Percentiles rank a stretch among this genome's conserved stretches.
phyloP scores from a whole-genome alignment of 148 eudicot species.

The Spergularia bocconei region DNA sequence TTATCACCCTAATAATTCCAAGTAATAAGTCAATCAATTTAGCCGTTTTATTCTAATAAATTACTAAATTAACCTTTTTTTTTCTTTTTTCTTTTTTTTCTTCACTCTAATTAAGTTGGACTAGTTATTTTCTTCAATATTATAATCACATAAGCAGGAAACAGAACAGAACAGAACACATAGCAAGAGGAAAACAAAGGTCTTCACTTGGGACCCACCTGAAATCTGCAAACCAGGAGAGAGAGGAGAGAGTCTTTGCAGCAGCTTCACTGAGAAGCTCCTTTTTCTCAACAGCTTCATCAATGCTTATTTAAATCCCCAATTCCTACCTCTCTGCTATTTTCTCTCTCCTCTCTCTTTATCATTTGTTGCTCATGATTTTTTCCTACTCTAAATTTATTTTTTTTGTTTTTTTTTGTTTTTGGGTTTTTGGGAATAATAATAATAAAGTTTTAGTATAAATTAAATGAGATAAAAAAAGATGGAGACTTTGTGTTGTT shows the following conservation, averaged over 20 bases:
- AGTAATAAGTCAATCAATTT: constrained; percentile 29
- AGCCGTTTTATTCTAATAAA: constrained; percentile 17
- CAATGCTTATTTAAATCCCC: constrained; percentile 31
- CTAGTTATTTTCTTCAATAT: not conserved
- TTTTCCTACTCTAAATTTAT: not conserved
- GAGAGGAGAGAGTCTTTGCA: too few species aligned
- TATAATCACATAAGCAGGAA: not conserved
- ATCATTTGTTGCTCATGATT: constrained; percentile 3
- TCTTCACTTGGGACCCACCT: constrained; percentile 49
- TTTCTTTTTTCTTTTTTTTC: constrained; percentile 2
- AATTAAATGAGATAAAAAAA: constrained; percentile 9
- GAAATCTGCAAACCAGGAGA: constrained; percentile 39
- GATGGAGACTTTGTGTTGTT: constrained; percentile 28
- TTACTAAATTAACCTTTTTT: not conserved
- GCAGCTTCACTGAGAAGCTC: too few species aligned
- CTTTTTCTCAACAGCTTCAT: constrained; percentile 22
- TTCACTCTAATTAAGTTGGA: not conserved
- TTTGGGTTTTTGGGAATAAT: not conserved
- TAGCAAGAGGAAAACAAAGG: constrained; percentile 23
- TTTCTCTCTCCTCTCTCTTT: constrained; percentile 14
- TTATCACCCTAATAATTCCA: constrained; percentile 27
- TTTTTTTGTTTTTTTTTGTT: not conserved
- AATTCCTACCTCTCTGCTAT: constrained; percentile 9
- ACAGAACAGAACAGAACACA: not conserved
- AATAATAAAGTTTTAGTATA: not conserved